These are phyloP conservation scores for Trametes sp. DNA, from an alignment of 1,284 basidiomycete species.

Conservation along the genomic window DNA sequence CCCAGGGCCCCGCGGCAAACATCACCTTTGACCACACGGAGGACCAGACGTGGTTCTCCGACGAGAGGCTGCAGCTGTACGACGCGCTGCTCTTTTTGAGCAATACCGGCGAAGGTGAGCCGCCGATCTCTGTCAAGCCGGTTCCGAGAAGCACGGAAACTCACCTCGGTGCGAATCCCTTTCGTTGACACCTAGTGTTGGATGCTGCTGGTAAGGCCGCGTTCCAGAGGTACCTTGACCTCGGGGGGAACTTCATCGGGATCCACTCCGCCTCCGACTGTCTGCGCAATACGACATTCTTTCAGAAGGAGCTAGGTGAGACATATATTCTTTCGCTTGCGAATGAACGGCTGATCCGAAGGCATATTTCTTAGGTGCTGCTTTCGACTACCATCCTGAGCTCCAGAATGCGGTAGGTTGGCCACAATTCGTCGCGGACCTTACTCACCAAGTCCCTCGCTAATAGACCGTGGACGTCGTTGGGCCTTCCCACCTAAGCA, in stretches of 20 bases:
- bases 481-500: slow-evolving; percentile 70
- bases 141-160: not conserved
- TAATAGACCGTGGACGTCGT: slow-evolving; percentile 68
- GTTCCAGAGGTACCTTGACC: slow-evolving; percentile 70
- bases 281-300: slow-evolving; percentile 72
- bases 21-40: slow-evolving; percentile 73
- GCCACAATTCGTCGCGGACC: slow-evolving; percentile 3
- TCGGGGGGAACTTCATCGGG: slow-evolving; percentile 75
- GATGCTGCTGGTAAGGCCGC: slow-evolving; percentile 65
- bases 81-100: slow-evolving; percentile 77
- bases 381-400: slow-evolving; percentile 79
- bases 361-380: no score
- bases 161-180: not conserved
- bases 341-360: slow-evolving; percentile 14
- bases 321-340: not conserved
- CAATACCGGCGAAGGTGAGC: slow-evolving; percentile 71
- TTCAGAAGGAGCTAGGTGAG: slow-evolving; percentile 55
- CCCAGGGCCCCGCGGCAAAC: slow-evolving; percentile 51
- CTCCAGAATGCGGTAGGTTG: slow-evolving; percentile 64
- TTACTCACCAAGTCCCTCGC: not conserved
- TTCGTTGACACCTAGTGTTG: slow-evolving; percentile 66
- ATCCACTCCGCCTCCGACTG: slow-evolving; percentile 78
- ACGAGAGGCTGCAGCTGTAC: slow-evolving; percentile 60
- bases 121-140: not conserved
- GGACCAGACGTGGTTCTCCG: slow-evolving; percentile 65